A percentile compares a stretch with the other conserved stretches of the same genome.
Conservation (phyloP, 331 rosid species). For the Quercus phellos region DNA sequence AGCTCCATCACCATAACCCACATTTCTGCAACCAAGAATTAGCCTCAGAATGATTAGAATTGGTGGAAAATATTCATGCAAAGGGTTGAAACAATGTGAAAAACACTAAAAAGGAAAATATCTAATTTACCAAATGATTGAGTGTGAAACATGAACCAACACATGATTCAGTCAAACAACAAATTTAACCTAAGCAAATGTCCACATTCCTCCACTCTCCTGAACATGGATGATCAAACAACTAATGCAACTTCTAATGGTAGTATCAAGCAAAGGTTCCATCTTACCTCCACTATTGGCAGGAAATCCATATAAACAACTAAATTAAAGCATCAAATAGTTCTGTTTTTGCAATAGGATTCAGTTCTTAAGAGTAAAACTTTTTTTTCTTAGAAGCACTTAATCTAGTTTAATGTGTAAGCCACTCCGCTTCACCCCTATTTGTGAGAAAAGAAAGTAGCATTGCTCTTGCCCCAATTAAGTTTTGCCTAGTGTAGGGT, state of each 20-base stretch:
- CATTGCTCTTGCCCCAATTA: too few relatives aligned
- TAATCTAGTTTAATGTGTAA: too few relatives aligned
- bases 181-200: not conserved
- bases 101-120: not conserved
- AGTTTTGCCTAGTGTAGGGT: too few relatives aligned
- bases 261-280: too few relatives aligned
- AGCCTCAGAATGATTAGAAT: not conserved
- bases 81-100: not conserved
- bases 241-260: not conserved
- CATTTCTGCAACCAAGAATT: conserved; percentile 37
- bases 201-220: not conserved
- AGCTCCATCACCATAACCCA: conserved; percentile 68
- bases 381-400: too few relatives aligned
- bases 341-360: too few relatives aligned
- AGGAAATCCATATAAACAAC: too few relatives aligned
- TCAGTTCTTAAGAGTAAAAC: too few relatives aligned
- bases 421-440: not conserved
- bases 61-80: too few relatives aligned
- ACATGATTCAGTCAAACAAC: conserved; percentile 2
- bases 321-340: too few relatives aligned
- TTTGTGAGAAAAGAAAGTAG: not conserved
- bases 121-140: not conserved
- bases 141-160: not conserved
- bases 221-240: not conserved
- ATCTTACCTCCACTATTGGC: too few relatives aligned